Base-by-base conservation (phyloP, 805 yeast genomes). In the Geotrichum ghanense region DNA sequence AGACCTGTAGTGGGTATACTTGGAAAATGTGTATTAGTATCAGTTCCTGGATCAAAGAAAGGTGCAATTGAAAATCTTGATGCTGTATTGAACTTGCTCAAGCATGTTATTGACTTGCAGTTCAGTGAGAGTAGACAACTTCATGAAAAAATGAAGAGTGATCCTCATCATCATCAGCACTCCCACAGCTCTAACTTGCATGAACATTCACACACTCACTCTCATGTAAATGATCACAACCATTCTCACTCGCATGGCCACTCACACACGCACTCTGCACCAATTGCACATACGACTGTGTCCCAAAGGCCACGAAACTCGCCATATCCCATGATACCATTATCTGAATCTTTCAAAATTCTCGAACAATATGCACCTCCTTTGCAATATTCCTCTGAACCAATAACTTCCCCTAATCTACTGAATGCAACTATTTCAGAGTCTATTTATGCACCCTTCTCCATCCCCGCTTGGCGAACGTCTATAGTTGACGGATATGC, bases 401-500 rank as follows among this genome's bases (percentile, higher is more conserved):
- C 54, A 17, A 58, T 68, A 5, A 45, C 55, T 3, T 66, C 63
- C 39, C 51, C 56, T 2, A 57, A 60, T 3, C 45, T 68, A 1
- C 54, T 63, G 1, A 75, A 76, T 2, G 59, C 60, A 43, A 64
- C 70, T 3, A 35, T 72, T 4, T 71, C 75, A 3, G 70, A 71
- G 47, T 73, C 72, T 47, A 49, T 74, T 2, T 42, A 37, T 27
- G 61, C 77, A 1, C 60, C 66, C 0, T 51, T 61, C 1, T 59
- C 65, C 45, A 74, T 73, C 10, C 79, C 79, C 0, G 62, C 66
- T 16, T 74, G 72, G 57, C 54, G 74, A n/a, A 78, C 80, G 2
- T 70, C 76, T 48, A 72, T 75, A 22, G 79, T 75, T 3, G 80
- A 75, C 52, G 80, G 80, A 0, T 75, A 75, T 51, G 79, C 79